Conservation (phyloP, 306 rosid species). For the Quercus rubra region DNA sequence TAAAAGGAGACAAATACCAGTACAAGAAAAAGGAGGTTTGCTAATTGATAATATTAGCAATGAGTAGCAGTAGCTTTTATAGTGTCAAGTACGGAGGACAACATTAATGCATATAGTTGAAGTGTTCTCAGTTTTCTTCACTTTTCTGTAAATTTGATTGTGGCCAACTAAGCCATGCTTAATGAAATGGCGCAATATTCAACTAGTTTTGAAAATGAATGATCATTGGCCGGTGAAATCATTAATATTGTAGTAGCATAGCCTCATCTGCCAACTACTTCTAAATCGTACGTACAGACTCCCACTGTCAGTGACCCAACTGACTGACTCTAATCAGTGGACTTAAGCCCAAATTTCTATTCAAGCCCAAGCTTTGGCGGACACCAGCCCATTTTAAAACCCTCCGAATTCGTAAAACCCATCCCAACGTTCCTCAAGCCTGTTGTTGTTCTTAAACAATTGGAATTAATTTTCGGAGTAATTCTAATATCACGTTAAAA, state of each 20-base stretch:
- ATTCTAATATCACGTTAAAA: rapidly evolving
- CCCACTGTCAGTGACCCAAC: too few species aligned
- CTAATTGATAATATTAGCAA: slow-evolving; percentile 5
- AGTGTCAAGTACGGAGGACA: slow-evolving; percentile 3
- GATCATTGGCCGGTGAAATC: slow-evolving; percentile 34
- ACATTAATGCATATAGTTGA: slow-evolving; percentile 48
- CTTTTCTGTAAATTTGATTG: not conserved
- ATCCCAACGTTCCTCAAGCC: too few species aligned
- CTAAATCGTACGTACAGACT: not conserved
- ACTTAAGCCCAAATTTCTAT: too few species aligned
- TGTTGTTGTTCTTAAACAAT: too few species aligned
- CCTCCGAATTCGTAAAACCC: too few species aligned
- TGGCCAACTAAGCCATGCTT: slow-evolving; percentile 1
- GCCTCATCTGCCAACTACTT: slow-evolving; percentile 47
- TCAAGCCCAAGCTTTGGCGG: too few species aligned
- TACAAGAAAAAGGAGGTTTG: not conserved
- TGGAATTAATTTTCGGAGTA: too few species aligned
- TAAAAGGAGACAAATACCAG: not conserved
- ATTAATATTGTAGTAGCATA: slow-evolving; percentile 13
- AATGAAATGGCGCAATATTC: slow-evolving; percentile 35
- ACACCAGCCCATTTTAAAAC: too few species aligned
- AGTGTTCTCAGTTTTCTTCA: not conserved
- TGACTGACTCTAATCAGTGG: too few species aligned
- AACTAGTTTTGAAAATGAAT: slow-evolving; percentile 27
- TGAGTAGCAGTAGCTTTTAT: slow-evolving; percentile 32